Evolutionary conservation across 2,329 filamentous ascomycete genomes (phyloP).

Genomic region (Paracamarosporium sp.): DNA sequence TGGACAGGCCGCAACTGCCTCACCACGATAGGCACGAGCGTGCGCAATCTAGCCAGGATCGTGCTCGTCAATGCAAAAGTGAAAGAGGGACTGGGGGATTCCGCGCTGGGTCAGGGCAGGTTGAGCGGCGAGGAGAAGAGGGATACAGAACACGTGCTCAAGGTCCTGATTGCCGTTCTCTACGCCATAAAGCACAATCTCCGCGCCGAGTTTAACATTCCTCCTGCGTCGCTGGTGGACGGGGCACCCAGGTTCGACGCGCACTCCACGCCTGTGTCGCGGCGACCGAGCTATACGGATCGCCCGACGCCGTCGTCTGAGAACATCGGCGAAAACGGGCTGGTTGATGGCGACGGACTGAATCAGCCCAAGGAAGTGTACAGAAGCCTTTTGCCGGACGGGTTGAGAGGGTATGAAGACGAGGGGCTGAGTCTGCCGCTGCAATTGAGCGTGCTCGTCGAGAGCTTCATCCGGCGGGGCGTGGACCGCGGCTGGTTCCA

Average conservation of each 20-base stretch:
- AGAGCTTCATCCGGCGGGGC: slow-evolving; percentile 65
- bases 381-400: slow-evolving; percentile 57
- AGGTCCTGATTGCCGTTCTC: slow-evolving; percentile 66
- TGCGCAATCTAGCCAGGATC: slow-evolving; percentile 65
- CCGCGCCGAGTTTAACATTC: slow-evolving; percentile 64
- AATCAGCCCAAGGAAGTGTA: slow-evolving; percentile 53
- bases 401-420: slow-evolving; percentile 61
- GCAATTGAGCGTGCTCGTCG: slow-evolving; percentile 66
- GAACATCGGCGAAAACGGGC: slow-evolving; percentile 29
- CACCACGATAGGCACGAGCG: slow-evolving; percentile 62
- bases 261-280: slow-evolving; percentile 22
- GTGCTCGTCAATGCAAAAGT: slow-evolving; percentile 58
- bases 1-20: slow-evolving; percentile 67
- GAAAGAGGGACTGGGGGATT: slow-evolving; percentile 19
- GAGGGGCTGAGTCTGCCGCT: slow-evolving; percentile 65
- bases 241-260: slow-evolving; percentile 23
- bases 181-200: slow-evolving; percentile 71
- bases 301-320: slow-evolving; percentile 18
- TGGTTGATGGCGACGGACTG: slow-evolving; percentile 20
- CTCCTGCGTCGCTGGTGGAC: slow-evolving; percentile 37
- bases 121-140: slow-evolving; percentile 52
- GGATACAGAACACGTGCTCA: slow-evolving; percentile 65
- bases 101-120: slow-evolving; percentile 12
- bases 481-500: slow-evolving; percentile 65
- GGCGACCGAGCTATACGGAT: slow-evolving; percentile 38